phyloP scores from a whole-genome alignment of 1,284 basidiomycete species.

The Phylloporus sp. region DNA sequence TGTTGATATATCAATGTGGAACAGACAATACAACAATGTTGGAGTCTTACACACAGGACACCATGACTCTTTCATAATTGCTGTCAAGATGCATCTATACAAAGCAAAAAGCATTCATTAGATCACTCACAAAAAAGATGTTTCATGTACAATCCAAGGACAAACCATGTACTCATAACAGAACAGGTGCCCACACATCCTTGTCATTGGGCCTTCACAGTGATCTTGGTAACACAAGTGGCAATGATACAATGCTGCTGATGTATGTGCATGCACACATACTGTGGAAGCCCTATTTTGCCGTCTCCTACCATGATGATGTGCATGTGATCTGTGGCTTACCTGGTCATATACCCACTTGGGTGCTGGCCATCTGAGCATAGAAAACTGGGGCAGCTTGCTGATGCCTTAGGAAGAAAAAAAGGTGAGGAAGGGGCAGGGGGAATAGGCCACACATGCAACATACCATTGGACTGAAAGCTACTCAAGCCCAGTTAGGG shows the following conservation, averaged over 20 bases:
- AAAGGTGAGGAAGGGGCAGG: neutral
- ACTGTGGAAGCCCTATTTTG: conserved; percentile 3
- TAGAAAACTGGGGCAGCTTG: conserved; percentile 38
- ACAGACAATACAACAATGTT: conserved; percentile 37
- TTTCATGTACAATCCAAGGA: no score
- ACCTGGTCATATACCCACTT: conserved; percentile 22
- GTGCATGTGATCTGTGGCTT: conserved; percentile 8
- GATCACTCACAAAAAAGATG: no score
- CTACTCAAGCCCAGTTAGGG: conserved; percentile 16
- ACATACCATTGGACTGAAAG: conserved; percentile 26
- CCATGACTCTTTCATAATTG: conserved; percentile 34
- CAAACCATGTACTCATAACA: conserved; percentile 35
- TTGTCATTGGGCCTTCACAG: conserved; percentile 41
- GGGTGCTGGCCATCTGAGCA: conserved; percentile 28
- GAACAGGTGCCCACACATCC: conserved; percentile 39
- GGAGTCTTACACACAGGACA: conserved; percentile 38
- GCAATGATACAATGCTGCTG: conserved; percentile 35
- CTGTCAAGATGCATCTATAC: conserved; percentile 35
- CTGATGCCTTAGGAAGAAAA: conserved; percentile 36
- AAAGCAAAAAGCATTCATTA: no score
- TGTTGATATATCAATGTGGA: conserved; percentile 37
- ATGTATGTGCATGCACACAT: neutral
- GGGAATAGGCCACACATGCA: neutral
- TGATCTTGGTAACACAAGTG: conserved; percentile 35
- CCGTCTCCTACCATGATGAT: conserved; percentile 12